These are phyloP conservation scores for Talaromyces ruber DNA, from an alignment of 495 filamentous ascomycete genomes.

Conservation along the genomic window DNA sequence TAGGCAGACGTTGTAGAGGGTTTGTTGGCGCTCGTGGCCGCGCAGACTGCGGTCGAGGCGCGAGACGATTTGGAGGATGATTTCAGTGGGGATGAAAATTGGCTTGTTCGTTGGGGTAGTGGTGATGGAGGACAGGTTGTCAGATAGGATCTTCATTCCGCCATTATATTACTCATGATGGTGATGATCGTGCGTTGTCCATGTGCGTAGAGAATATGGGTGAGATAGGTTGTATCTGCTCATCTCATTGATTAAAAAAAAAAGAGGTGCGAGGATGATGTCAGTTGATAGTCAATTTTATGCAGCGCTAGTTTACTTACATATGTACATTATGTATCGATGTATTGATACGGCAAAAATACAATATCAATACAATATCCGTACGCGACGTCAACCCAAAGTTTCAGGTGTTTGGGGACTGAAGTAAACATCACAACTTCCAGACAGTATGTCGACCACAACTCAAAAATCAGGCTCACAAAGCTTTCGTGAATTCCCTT, in stretches of 20 bases:
- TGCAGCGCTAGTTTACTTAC: neutral
- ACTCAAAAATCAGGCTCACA: neutral
- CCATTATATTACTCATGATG: neutral
- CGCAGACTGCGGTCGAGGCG: slow-evolving; percentile 5
- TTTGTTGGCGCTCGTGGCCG: slow-evolving; percentile 23
- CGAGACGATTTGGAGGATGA: slow-evolving; percentile 41
- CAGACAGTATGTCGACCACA: neutral
- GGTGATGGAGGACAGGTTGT: neutral
- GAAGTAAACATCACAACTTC: neutral
- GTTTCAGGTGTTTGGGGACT: neutral
- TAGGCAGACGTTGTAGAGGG: slow-evolving; percentile 46
- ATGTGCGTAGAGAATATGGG: neutral
- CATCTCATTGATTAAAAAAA: neutral
- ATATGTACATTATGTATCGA: no score
- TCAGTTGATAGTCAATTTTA: neutral
- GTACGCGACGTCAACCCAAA: neutral
- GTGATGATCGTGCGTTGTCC: neutral
- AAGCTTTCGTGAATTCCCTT: neutral
- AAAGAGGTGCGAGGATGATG: neutral
- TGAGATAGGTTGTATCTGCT: neutral
- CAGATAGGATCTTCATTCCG: neutral
- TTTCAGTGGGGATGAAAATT: slow-evolving; percentile 35
- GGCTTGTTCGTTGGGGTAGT: neutral
- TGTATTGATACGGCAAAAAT: neutral
- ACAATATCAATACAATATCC: neutral